Conservation (phyloP, 2,329 filamentous ascomycete genomes). For the Aureobasidium sp. region DNA sequence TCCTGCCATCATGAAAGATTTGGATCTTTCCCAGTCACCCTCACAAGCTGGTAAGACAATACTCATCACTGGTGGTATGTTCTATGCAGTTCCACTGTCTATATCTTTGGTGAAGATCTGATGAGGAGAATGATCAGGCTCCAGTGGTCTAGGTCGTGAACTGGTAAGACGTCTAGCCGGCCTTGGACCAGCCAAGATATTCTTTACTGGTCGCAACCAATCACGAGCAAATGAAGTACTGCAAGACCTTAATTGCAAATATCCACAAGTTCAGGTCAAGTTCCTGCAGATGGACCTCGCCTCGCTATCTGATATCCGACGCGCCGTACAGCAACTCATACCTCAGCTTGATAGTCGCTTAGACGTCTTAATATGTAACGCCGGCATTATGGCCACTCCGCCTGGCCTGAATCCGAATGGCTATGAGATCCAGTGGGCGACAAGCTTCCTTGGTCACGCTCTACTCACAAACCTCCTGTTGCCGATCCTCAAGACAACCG, state of each 20-base stretch:
- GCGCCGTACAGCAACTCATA: background rate
- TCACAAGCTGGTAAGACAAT: conserved; percentile 14
- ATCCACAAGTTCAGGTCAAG: conserved; percentile 5
- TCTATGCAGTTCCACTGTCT: too few species aligned
- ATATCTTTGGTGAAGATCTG: too few species aligned
- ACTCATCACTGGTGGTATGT: conserved; percentile 14
- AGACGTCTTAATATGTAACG: conserved; percentile 41
- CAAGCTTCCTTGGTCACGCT: conserved; percentile 46
- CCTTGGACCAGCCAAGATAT: conserved; percentile 39
- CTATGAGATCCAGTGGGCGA: conserved; percentile 45
- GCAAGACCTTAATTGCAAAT: conserved; percentile 20
- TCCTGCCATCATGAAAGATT: background rate
- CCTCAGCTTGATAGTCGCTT: conserved; percentile 25
- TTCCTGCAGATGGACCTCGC: conserved; percentile 32
- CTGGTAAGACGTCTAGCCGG: conserved; percentile 36
- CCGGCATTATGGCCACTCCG: conserved; percentile 35
- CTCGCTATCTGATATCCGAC: conserved; percentile 29
- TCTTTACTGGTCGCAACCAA: conserved; percentile 39
- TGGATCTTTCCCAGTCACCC: background rate
- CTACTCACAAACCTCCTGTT: conserved; percentile 34
- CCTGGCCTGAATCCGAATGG: conserved; percentile 38
- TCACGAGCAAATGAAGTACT: conserved; percentile 35
- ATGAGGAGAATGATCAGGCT: conserved; percentile 27
- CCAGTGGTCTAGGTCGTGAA: conserved; percentile 40
- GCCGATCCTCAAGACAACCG: conserved; percentile 33